Evolutionary conservation across 2,329 filamentous ascomycete genomes (phyloP), one percentile per base, ranked within the genome.

Genomic region (Colletotrichum falcatum): DNA sequence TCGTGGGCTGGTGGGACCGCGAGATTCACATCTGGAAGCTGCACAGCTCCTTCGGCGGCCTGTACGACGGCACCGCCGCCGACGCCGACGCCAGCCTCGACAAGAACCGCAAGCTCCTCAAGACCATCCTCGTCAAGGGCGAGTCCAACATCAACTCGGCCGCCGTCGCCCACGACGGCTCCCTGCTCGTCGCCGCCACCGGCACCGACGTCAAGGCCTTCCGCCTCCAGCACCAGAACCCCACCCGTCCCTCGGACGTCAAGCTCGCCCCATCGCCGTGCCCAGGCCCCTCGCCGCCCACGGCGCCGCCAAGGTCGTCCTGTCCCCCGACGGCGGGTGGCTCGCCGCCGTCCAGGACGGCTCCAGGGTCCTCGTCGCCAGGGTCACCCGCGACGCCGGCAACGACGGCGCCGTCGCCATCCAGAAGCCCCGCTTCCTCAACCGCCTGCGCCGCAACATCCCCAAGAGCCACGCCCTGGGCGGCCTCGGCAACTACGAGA

Each of bases 1-100:
- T 99, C 33, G 89, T 96, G 76, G 94, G 93, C 79, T 98, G 94
- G 93, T 98, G 95, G 94, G 93, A 95, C 74, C 88, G 92, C 66
- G 93, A 97, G 78, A 86, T 98, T 59, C 91, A 92, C 74, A 88
- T 99, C 71, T 99, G 95, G 94, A 88, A 84, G 48, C 76, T 90
- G 20, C 82, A 78, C 58, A 82, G 81, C 70, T 80, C 85, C 5
- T 80, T 87, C 20, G 80, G 80, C 37, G 82, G 86, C 49, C 79
- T 89, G 30, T 78, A 85, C 54, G 79, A 83, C 53, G 75, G 76
- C 26, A 76, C 79, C n/a, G 81, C 81, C 49, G 81, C 80, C 12
- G 81, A 82, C 20, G 78, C 78, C 67, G 81, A 77, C 65, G 78
- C 76, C 69, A 84, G 79, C 73, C 79, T 83, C 72, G 86, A 84